Conservation (phyloP, 768 basidiomycete genomes). For the Sutorius australiensis region DNA sequence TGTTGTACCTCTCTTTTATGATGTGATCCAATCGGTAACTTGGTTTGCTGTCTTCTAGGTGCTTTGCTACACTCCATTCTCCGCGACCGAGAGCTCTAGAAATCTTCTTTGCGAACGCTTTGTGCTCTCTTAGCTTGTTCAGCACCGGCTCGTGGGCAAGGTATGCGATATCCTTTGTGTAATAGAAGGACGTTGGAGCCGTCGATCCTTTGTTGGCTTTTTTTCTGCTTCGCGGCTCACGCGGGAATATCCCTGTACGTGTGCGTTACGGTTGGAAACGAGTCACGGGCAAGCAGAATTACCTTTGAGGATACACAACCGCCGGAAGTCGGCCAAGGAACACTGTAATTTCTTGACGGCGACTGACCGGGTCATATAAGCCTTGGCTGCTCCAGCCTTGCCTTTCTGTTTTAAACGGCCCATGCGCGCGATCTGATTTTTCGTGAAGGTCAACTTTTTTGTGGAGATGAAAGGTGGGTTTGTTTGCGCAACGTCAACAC, state of each 20-base stretch:
- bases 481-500: slow-evolving; percentile 34
- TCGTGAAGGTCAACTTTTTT: not conserved
- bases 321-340: slow-evolving; percentile 93
- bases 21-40: slow-evolving; percentile 92
- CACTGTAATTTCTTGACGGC: slow-evolving; percentile 96
- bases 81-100: slow-evolving; percentile 88
- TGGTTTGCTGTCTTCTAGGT: slow-evolving; percentile 89
- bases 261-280: slow-evolving; percentile 9
- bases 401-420: slow-evolving; percentile 80
- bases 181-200: slow-evolving; percentile 96
- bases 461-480: slow-evolving; percentile 10
- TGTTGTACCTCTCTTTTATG: slow-evolving; percentile 86
- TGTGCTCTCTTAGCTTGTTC: slow-evolving; percentile 92
- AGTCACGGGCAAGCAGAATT: slow-evolving; percentile 8
- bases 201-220: slow-evolving; percentile 97
- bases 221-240: slow-evolving; percentile 89
- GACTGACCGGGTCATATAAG: slow-evolving; percentile 83
- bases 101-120: slow-evolving; percentile 96
- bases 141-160: slow-evolving; percentile 95
- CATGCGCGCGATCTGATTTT: slow-evolving; percentile 41
- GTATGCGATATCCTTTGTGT: slow-evolving; percentile 96
- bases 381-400: slow-evolving; percentile 87
- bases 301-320: slow-evolving; percentile 98
- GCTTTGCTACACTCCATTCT: slow-evolving; percentile 95
- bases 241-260: slow-evolving; percentile 85